Evolutionary conservation across 2,329 filamentous ascomycete genomes (phyloP), one percentile per base, ranked within the genome.

Genomic region (Myriosclerotinia curreyana): DNA sequence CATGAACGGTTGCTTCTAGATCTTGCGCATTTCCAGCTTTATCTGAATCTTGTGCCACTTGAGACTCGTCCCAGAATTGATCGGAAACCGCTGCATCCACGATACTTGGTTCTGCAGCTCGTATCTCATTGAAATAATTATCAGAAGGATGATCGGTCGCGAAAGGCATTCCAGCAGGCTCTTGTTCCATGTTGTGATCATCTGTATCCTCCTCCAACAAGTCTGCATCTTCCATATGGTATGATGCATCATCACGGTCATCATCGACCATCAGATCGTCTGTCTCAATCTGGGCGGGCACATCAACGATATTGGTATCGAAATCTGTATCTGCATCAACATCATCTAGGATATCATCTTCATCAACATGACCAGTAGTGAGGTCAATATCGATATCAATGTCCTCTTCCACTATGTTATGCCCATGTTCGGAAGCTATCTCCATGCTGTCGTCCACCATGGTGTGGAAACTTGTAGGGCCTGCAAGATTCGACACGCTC

Each of bases 311-410:
- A 38, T 64, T 60, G 20, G 62, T 42, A 38, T 64, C 69, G 42
- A 75, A 74, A 63, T 77, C 76, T 20, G 71, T 67, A 50, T 67
- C 76, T 11, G 71, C 67, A 52, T 67, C 66, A 38, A 70, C 77
- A 68, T 88, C 86, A 69, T 84, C 80, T 56, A 84, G 77, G 61
- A 85, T 83, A 65, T 80, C 78, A 68, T 86, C 81, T 69, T 86
- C 82, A 65, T 87, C 79, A 34, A 75, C 73, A 38, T 72, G 70
- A 20, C 72, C 74, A 53, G 71, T 74, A 70, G 78, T 76, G 66
- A 81, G 73, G 68, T 86, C 84, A 66, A 87, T 78, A 68, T 88
- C 85, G 66, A 88, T 84, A 65, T 85, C 83, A 62, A 83, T 82
- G 63, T 85, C 81, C 60, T 78, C 78, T 61, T 82, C 79, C 51